Conservation (phyloP, 306 rosid species). For the Quercus robur region DNA sequence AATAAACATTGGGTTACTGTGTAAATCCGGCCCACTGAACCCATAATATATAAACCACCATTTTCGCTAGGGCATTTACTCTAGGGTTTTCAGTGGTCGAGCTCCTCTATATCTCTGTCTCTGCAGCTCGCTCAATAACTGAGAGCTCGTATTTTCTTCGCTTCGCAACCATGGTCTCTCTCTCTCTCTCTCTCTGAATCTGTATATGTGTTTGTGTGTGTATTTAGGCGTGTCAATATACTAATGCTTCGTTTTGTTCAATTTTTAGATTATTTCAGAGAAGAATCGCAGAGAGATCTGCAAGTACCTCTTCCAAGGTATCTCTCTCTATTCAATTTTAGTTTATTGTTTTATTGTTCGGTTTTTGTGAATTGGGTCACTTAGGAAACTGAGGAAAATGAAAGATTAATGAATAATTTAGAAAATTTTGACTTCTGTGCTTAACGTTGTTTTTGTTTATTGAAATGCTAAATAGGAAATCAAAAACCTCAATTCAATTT, state of each 20-base stretch:
- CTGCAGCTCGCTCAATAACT: background rate
- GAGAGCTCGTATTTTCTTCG: background rate
- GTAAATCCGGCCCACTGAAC: background rate
- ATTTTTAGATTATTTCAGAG: slow-evolving; percentile 60
- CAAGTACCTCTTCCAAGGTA: slow-evolving; percentile 76
- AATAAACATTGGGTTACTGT: background rate
- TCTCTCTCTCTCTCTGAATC: background rate
- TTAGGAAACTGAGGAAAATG: background rate
- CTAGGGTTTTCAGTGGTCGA: slow-evolving; percentile 2
- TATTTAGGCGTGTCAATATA: too few species aligned
- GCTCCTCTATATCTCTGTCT: background rate
- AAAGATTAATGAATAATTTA: background rate
- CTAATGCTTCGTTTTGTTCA: background rate
- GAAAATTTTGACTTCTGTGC: background rate
- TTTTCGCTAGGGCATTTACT: background rate
- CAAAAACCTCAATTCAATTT: background rate
- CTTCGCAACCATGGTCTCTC: slow-evolving; percentile 27
- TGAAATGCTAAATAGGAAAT: background rate
- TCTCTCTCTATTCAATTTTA: background rate
- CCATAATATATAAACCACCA: background rate
- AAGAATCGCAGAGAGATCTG: slow-evolving; percentile 72
- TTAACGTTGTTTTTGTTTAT: background rate
- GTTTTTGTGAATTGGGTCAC: background rate
- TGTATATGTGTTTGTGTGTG: background rate
- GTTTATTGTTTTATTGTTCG: background rate